These are phyloP conservation scores for Penicillium malachiteum DNA, from an alignment of 495 filamentous ascomycete genomes.

Conservation along the genomic window DNA sequence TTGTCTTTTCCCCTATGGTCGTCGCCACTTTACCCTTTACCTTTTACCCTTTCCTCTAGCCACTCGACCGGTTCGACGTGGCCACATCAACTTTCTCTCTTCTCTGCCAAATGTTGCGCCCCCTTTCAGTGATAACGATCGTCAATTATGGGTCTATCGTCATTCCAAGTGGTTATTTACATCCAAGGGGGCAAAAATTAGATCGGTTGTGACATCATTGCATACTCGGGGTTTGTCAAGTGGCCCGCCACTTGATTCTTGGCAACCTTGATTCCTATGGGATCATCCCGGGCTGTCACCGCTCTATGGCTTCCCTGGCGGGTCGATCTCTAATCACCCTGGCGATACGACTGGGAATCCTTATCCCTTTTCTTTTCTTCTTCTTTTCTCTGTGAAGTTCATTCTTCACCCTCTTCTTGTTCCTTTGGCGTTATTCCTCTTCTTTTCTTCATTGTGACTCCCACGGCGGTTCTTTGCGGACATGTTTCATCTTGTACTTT, in stretches of 20 bases:
- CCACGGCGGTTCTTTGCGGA: slow-evolving; percentile 21
- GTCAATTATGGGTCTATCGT: slow-evolving; percentile 7
- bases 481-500: slow-evolving; percentile 19
- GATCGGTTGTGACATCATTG: slow-evolving; percentile 33
- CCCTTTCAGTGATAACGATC: slow-evolving; percentile 11
- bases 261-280: slow-evolving; percentile 19
- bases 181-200: slow-evolving; percentile 13
- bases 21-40: slow-evolving; percentile 18
- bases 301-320: slow-evolving; percentile 6
- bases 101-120: slow-evolving; percentile 4
- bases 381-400: background rate
- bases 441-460: slow-evolving; percentile 8
- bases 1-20: slow-evolving; percentile 7
- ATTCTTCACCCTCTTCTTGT: background rate
- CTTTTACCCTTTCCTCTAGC: slow-evolving; percentile 8
- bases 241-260: slow-evolving; percentile 26
- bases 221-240: slow-evolving; percentile 23
- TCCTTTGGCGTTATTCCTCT: slow-evolving; percentile 16
- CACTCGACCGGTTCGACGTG: slow-evolving; percentile 27
- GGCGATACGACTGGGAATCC: slow-evolving; percentile 13
- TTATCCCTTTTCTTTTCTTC: slow-evolving; percentile 2
- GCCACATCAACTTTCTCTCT: slow-evolving; percentile 8
- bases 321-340: slow-evolving; percentile 11
- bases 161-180: slow-evolving; percentile 18
- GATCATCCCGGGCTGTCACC: slow-evolving; percentile 8